Evolutionary conservation across 345 rosid species (phyloP).

Genomic region (Balakata baccata): DNA sequence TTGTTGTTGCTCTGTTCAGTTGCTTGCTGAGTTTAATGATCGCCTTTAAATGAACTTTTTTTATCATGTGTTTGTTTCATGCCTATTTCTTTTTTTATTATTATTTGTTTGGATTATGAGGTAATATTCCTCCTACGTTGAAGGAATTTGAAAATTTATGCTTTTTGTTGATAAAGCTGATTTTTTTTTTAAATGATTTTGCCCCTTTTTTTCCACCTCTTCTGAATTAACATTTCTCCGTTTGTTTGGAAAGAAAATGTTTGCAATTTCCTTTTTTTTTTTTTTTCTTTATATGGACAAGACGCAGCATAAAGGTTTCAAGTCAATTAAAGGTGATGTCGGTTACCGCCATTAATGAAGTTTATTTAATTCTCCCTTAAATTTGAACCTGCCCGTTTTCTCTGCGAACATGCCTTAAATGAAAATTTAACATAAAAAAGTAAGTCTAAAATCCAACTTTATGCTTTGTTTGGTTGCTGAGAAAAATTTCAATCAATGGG

Average conservation of each 20-base stretch:
- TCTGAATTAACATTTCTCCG: background rate
- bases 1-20: background rate
- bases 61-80: background rate
- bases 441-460: background rate
- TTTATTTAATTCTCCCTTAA: background rate
- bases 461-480: constrained; percentile 9
- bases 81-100: too few species aligned
- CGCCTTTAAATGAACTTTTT: background rate
- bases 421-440: background rate
- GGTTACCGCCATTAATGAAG: background rate
- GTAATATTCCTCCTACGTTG: background rate
- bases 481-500: constrained; percentile 8
- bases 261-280: too few species aligned
- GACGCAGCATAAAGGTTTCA: background rate
- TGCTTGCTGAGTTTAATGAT: background rate
- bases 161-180: background rate
- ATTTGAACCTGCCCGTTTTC: background rate
- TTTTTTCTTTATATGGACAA: background rate
- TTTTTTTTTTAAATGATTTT: background rate
- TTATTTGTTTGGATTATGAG: background rate
- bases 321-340: too few species aligned
- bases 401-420: background rate
- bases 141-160: background rate
- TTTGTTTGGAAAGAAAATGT: background rate
- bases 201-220: background rate